A percentile compares a stretch with the other conserved stretches of the same genome.
Evolutionary conservation across 2,329 filamentous ascomycete species (phyloP).

Genomic region (Fusarium sp.): DNA sequence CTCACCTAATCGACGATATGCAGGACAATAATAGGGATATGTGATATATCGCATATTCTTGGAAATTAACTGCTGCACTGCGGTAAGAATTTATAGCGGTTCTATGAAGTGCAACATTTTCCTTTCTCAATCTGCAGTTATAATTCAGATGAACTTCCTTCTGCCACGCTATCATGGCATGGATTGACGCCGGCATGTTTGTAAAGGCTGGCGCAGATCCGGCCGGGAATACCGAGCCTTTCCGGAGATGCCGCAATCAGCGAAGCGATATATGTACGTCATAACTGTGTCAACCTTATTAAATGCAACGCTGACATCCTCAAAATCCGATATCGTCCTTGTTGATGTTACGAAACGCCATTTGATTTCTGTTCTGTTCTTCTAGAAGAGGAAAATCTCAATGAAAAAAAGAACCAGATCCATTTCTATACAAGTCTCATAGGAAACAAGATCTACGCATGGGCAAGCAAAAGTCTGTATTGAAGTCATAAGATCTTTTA

Average conservation of each 20-base stretch:
- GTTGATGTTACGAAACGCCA: not conserved
- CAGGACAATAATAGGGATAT: not conserved
- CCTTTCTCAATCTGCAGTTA: too few species aligned
- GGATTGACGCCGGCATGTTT: not conserved
- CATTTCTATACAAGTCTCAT: conserved; percentile 57
- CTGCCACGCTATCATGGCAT: not conserved
- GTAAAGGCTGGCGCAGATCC: not conserved
- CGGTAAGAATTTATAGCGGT: not conserved
- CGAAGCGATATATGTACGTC: conserved; percentile 4
- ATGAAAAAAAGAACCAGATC: not conserved
- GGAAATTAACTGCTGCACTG: not conserved
- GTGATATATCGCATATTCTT: not conserved
- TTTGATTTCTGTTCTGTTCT: not conserved
- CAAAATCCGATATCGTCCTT: not conserved
- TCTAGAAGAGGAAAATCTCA: not conserved
- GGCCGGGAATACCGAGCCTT: not conserved
- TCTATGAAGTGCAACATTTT: not conserved
- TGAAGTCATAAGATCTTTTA: conserved; percentile 56
- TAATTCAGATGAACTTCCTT: too few species aligned
- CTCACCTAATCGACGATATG: not conserved
- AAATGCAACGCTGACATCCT: not conserved
- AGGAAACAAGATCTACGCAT: conserved; percentile 29
- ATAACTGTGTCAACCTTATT: conserved; percentile 13
- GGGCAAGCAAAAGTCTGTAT: conserved; percentile 43
- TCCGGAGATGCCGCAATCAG: not conserved